Evolutionary conservation across 2,329 filamentous ascomycete species (phyloP), one percentile per base, ranked within the genome.

Genomic region (Epichloe baconii): DNA sequence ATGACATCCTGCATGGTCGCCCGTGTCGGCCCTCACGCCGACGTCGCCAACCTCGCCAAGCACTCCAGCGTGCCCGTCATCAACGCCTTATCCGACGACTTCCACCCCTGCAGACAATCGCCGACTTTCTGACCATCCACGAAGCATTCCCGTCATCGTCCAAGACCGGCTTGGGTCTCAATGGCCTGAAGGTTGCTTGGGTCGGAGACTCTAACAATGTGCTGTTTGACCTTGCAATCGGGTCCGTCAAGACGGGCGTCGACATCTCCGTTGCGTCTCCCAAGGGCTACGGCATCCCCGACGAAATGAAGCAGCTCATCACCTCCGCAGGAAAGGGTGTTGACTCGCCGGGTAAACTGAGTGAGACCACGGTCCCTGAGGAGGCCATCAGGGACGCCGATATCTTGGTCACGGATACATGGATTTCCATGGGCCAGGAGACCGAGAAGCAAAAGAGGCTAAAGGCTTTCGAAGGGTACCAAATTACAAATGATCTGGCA

Each of bases 401-500:
- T 65, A 78, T 97, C 49, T 74, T 98, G 52, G 89, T 97, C 21
- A 98, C 93, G 1, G 93, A 98, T 63, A 98, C 93, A 1, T 98
- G 93, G 93, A 80, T 98, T 35, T 95, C 88, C 1, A 98, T 98
- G 93, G 93, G 93, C 45, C 91, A 97, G 69, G 93, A 98, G 68
- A 80, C 80, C 52, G 93, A 98, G 68, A 76, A 82, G 40, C 75
- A 82, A 58, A 85, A 85, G 73, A 77, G 88, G 48, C 66, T 96
- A 54, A 79, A 83, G 63, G 88, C 82, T 2, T 98, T 98, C 66
- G 44, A 78, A 34, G 90, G 91, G 14, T 98, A 90, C 70, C 91
- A 96, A 66, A 86, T 98, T 62, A 96, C 91, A 3, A 79, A 83
- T 46, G 86, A 93, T 43, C 74, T 98, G 58, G 91, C 89, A 2